phyloP scores from a whole-genome alignment of 2,329 filamentous ascomycete species.

The Penicillium capsulatum region DNA sequence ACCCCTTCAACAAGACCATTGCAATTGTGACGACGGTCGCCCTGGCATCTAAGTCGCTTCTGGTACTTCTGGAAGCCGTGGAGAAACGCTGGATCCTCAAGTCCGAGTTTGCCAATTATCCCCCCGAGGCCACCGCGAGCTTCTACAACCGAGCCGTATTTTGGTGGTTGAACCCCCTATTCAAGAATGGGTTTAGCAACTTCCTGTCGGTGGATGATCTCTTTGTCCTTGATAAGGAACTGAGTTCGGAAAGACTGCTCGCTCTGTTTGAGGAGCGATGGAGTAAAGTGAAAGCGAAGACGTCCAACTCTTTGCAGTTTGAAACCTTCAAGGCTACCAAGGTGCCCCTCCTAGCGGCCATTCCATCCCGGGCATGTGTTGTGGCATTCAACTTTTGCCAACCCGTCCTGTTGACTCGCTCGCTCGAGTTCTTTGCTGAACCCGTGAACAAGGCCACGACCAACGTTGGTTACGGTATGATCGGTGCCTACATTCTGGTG shows the following conservation, averaged over 20 bases:
- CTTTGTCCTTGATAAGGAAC: slow-evolving; percentile 44
- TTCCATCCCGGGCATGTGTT: slow-evolving; percentile 33
- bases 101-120: slow-evolving; percentile 37
- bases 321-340: slow-evolving; percentile 31
- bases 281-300: slow-evolving; percentile 32
- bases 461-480: slow-evolving; percentile 42
- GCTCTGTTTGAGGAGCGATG: slow-evolving; percentile 37
- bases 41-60: slow-evolving; percentile 42
- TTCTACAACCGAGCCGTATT: slow-evolving; percentile 50
- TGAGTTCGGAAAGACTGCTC: slow-evolving; percentile 42
- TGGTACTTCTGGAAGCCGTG: slow-evolving; percentile 45
- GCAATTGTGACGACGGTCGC: slow-evolving; percentile 43
- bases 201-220: slow-evolving; percentile 45
- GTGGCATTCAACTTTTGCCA: slow-evolving; percentile 38
- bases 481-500: slow-evolving; percentile 43
- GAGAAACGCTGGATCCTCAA: slow-evolving; percentile 45
- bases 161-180: slow-evolving; percentile 53
- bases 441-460: slow-evolving; percentile 26
- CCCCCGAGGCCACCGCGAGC: slow-evolving; percentile 51
- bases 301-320: slow-evolving; percentile 28
- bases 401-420: slow-evolving; percentile 37
- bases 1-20: slow-evolving; percentile 33
- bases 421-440: slow-evolving; percentile 32
- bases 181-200: slow-evolving; percentile 47
- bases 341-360: slow-evolving; percentile 31